phyloP scores from a whole-genome alignment of 352 stramenopile species.

The Phytopythium kandeliae region DNA sequence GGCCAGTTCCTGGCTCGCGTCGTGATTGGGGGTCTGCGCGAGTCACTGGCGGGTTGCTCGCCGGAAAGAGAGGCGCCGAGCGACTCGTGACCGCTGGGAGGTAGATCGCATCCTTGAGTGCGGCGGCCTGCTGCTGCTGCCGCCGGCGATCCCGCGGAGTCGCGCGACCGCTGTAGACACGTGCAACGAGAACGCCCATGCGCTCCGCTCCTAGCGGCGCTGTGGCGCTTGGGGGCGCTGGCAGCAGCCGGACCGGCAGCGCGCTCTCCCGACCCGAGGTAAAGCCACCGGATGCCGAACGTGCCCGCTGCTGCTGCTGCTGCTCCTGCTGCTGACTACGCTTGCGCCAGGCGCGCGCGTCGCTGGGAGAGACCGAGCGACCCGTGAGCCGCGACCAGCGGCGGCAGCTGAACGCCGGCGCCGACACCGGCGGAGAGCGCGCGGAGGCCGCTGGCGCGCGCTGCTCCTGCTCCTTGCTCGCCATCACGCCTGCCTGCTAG shows the following conservation, averaged over 20 bases:
- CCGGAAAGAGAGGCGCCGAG: not conserved
- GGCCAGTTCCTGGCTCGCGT: not conserved
- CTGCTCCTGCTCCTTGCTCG: not conserved
- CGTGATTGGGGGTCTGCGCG: not conserved
- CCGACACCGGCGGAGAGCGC: not conserved
- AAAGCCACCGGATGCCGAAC: not conserved
- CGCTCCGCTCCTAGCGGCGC: not conserved
- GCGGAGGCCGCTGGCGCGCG: not conserved
- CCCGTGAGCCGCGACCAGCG: constrained; percentile 32
- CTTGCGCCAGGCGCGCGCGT: constrained; percentile 1
- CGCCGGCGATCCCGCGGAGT: constrained; percentile 1
- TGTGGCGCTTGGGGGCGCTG: not conserved
- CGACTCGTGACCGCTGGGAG: constrained; percentile 18
- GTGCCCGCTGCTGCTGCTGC: not conserved
- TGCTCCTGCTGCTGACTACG: not conserved
- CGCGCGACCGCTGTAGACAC: not conserved
- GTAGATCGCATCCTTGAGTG: constrained; percentile 24
- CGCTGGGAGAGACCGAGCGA: constrained; percentile 4
- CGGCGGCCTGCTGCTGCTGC: constrained; percentile 8
- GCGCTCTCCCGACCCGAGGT: not conserved
- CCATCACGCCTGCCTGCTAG: too few species aligned
- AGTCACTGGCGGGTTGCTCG: not conserved
- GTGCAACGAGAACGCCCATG: not conserved
- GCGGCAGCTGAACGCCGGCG: constrained; percentile 31
- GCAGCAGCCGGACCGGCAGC: not conserved